Conservation (phyloP, 805 yeast genomes). For the Hermanozyma aechmeae region DNA sequence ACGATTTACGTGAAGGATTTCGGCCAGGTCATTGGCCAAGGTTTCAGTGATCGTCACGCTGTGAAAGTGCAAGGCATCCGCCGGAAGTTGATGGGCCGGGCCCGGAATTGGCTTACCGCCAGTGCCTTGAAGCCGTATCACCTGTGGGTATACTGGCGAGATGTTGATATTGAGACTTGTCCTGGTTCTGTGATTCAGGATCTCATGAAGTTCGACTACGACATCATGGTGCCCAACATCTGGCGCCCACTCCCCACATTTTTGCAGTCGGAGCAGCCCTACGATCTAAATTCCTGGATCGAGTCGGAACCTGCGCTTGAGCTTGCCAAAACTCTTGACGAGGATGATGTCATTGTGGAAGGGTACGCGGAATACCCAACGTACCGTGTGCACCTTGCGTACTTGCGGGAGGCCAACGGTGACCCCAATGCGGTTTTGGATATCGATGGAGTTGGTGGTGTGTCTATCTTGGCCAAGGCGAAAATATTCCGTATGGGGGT, state of each 20-base stretch:
- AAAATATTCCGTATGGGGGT: conserved; percentile 67
- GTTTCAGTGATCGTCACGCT: conserved; percentile 75
- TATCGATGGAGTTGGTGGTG: conserved; percentile 84
- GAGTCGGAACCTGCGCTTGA: conserved; percentile 73
- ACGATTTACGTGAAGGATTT: conserved; percentile 77
- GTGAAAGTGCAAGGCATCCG: conserved; percentile 81
- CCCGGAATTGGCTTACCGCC: conserved; percentile 75
- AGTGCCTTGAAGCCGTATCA: conserved; percentile 73
- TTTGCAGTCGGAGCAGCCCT: conserved; percentile 85
- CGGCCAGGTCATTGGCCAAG: conserved; percentile 80
- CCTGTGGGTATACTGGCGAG: conserved; percentile 91
- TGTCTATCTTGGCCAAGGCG: conserved; percentile 69
- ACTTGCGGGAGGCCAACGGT: conserved; percentile 54
- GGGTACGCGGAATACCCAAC: conserved; percentile 85
- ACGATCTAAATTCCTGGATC: conserved; percentile 94
- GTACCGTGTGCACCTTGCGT: conserved; percentile 76
- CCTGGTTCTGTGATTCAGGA: conserved; percentile 70
- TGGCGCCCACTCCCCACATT: conserved; percentile 97
- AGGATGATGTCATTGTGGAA: conserved; percentile 82
- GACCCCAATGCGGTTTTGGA: conserved; percentile 55
- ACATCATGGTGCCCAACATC: conserved; percentile 78
- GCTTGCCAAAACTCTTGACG: conserved; percentile 53
- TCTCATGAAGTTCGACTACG: conserved; percentile 60
- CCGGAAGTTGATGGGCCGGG: conserved; percentile 78
- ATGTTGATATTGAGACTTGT: conserved; percentile 75